Conservation (phyloP, 1,284 basidiomycete species). For the Ceratobasidium sp. region DNA sequence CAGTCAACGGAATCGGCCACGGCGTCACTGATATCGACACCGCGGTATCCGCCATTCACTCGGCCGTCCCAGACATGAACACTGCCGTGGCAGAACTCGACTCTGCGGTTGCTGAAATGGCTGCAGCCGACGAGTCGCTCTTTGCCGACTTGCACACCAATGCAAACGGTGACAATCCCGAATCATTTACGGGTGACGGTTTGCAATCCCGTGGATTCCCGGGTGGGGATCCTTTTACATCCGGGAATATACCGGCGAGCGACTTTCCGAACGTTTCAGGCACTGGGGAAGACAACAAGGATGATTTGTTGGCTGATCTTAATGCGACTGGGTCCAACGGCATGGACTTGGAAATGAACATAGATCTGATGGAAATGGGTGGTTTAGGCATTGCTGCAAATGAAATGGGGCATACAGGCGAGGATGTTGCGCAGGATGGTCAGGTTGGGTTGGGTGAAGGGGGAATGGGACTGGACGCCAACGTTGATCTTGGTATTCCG, state of each 20-base stretch:
- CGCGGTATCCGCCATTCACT: slow-evolving; percentile 15
- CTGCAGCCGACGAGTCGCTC: slow-evolving; percentile 23
- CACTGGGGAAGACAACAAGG: slow-evolving; percentile 12
- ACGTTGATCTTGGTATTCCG: slow-evolving; percentile 16
- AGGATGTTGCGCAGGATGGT: neutral
- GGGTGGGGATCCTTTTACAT: slow-evolving; percentile 20
- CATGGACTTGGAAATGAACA: slow-evolving; percentile 33
- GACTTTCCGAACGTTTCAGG: slow-evolving; percentile 35
- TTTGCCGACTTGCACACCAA: slow-evolving; percentile 27
- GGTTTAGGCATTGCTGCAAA: slow-evolving; percentile 25
- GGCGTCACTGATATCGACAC: neutral
- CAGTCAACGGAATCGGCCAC: slow-evolving; percentile 14
- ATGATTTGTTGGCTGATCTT: slow-evolving; percentile 25
- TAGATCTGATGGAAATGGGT: slow-evolving; percentile 31
- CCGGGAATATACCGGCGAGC: slow-evolving; percentile 12
- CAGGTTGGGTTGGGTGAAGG: neutral
- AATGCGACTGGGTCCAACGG: slow-evolving; percentile 12
- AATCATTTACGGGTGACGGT: neutral
- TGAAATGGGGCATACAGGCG: slow-evolving; percentile 15
- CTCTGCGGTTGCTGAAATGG: slow-evolving; percentile 36
- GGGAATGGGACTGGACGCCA: slow-evolving; percentile 12
- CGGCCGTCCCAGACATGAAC: slow-evolving; percentile 29
- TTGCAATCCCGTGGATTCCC: slow-evolving; percentile 9
- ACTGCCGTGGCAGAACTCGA: slow-evolving; percentile 38
- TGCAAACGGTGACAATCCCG: neutral